Conservation (phyloP, 2,329 filamentous ascomycete genomes). For the Chalara sp. region DNA sequence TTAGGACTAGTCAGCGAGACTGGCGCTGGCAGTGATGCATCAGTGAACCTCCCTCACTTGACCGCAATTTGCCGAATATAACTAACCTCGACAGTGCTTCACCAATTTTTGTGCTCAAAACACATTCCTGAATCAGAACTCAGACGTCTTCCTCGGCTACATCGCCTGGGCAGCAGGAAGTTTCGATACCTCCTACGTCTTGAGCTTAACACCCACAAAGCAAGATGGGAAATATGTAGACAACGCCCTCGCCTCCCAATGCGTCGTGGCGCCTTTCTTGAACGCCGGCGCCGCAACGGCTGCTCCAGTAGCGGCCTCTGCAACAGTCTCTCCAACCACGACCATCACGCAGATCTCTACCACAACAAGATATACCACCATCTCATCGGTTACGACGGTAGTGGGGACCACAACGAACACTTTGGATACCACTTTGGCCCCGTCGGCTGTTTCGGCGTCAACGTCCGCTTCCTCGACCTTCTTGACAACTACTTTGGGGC, state of each 20-base stretch:
- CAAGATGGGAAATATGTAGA: conserved; percentile 17
- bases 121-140: conserved; percentile 22
- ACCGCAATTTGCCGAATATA: background rate
- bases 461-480: too few species aligned
- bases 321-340: background rate
- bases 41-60: background rate
- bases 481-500: too few species aligned
- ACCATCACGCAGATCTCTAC: background rate
- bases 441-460: too few species aligned
- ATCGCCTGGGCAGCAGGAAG: conserved; percentile 31
- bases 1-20: conserved; percentile 46
- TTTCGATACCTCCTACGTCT: conserved; percentile 21
- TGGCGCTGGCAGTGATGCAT: conserved; percentile 32
- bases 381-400: too few species aligned
- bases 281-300: conserved; percentile 5
- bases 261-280: conserved; percentile 17
- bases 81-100: background rate
- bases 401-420: too few species aligned
- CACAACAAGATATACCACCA: background rate
- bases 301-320: background rate
- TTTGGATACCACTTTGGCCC: too few species aligned
- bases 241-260: conserved; percentile 16
- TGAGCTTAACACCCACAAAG: conserved; percentile 17
- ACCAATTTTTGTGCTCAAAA: background rate
- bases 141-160: conserved; percentile 32